Percentiles rank a stretch among this genome's conserved stretches.
phyloP scores from a whole-genome alignment of 139 green algal species.

The Helicosporidium sp. region DNA sequence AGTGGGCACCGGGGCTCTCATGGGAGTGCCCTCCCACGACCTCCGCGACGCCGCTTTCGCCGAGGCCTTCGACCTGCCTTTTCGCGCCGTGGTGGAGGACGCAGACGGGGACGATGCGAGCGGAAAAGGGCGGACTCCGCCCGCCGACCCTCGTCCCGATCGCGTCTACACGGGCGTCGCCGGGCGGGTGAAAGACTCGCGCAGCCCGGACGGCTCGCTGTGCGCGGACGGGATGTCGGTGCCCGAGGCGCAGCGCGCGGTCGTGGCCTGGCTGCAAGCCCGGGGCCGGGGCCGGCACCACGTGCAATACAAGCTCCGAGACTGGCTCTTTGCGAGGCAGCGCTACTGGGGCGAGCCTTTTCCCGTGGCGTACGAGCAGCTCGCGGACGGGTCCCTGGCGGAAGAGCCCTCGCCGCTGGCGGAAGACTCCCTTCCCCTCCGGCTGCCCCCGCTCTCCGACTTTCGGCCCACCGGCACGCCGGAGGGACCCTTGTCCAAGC shows the following conservation, averaged over 20 bases:
- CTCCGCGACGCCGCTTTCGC: conserved; percentile 80
- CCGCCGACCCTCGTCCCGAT: too few relatives aligned
- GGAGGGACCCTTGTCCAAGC: conserved; percentile 66
- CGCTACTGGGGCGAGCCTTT: conserved; percentile 98
- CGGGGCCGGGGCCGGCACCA: conserved; percentile 12
- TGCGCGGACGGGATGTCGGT: conserved; percentile 48
- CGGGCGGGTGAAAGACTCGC: conserved; percentile 41
- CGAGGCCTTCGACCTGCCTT: conserved; percentile 33
- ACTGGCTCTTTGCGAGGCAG: conserved; percentile 97
- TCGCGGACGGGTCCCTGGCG: too few relatives aligned
- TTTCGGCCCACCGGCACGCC: conserved; percentile 73
- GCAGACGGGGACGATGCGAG: too few relatives aligned
- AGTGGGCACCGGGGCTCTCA: conserved; percentile 90
- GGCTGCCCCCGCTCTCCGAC: conserved; percentile 61
- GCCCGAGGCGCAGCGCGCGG: conserved; percentile 16
- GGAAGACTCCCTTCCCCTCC: conserved; percentile 79
- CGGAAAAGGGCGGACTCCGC: too few relatives aligned
- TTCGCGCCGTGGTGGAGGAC: conserved; percentile 34
- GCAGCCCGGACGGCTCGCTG: conserved; percentile 24
- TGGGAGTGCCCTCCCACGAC: conserved; percentile 94
- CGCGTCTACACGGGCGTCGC: too few relatives aligned
- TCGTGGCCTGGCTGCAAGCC: conserved; percentile 34
- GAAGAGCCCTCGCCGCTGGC: too few relatives aligned
- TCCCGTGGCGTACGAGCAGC: conserved; percentile 75
- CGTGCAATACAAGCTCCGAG: conserved; percentile 81